Base-by-base conservation (phyloP, 352 stramenopile species). In the Phytophthora cactorum region DNA sequence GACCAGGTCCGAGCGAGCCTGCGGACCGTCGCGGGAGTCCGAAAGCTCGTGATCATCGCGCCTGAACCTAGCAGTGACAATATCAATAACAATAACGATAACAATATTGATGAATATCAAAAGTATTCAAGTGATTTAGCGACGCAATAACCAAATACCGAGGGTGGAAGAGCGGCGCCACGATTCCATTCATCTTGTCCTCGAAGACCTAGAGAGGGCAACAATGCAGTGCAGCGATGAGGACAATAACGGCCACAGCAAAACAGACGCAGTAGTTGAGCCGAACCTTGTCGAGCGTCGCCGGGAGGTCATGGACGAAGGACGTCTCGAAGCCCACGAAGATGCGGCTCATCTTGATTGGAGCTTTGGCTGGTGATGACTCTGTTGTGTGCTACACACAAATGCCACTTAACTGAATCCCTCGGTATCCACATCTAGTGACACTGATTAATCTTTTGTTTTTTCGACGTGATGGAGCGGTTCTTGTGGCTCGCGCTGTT, bases 121-220 rank as follows among this genome's bases (percentile, higher is more conserved):
- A 14, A 27, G 43, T 17, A 38, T 39, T 29, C 2, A 34, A n/a
- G 29, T 45, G 8, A 31, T 22, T 22, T 29, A 52, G 54, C 50
- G 32, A 2, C 0, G 25, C 4, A 43, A 27, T 17, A 36, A n/a
- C 41, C 66, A 45, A 22, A 22, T 59, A 93, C 85, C 85, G 75
- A 43, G 89, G 89, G 45, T 96, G 90, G 72, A 96, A 95, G 25
- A 97, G 75, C 29, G 90, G 88, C 31, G 78, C 81, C 36, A 89
- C 81, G 0, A 97, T 66, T 39, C 86, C 88, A 66, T 78, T 91
- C 73, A 94, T 86, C 66, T 91, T 90, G 63, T 94, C 86, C 50
- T 90, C 82, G 44, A 81, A 88, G 36, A 89, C 63, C 83, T 94
- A 53, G 36, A 52, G 12, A 45, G 15, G 46, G 31, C 38, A 27